A percentile compares a stretch with the other conserved stretches of the same genome.
Evolutionary conservation across 2,329 filamentous ascomycete genomes (phyloP).

Genomic region (Chrysosphaeria jannelii): DNA sequence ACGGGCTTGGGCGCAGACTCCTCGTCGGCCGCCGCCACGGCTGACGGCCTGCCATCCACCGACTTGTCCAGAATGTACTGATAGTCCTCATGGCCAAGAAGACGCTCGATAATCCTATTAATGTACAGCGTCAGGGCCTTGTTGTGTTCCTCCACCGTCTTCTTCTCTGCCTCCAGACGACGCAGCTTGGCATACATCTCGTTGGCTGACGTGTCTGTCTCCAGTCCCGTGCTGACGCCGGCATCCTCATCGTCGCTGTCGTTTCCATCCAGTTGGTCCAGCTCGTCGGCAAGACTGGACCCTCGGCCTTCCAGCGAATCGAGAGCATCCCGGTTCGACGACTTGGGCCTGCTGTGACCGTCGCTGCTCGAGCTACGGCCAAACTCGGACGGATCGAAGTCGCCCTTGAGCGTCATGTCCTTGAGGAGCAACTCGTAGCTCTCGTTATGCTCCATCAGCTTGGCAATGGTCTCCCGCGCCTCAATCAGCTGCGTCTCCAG

Average conservation of each 20-base stretch:
- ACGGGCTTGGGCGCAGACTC: not conserved
- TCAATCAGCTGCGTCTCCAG: slow-evolving; percentile 79
- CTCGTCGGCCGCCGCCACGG: slow-evolving; percentile 11
- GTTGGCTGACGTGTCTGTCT: not conserved
- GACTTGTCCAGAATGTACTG: slow-evolving; percentile 76
- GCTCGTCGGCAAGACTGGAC: slow-evolving; percentile 54
- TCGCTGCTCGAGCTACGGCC: slow-evolving; percentile 2
- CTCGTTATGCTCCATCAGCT: slow-evolving; percentile 94
- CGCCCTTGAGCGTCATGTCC: slow-evolving; percentile 84
- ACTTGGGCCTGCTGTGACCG: slow-evolving; percentile 8
- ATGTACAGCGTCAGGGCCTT: slow-evolving; percentile 94
- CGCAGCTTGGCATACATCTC: slow-evolving; percentile 10
- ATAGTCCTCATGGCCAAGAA: slow-evolving; percentile 82
- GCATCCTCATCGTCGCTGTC: slow-evolving; percentile 3
- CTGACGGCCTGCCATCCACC: slow-evolving; percentile 21
- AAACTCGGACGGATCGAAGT: slow-evolving; percentile 62
- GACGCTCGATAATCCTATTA: slow-evolving; percentile 92
- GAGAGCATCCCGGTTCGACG: slow-evolving; percentile 29
- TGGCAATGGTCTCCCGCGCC: slow-evolving; percentile 79
- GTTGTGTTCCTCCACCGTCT: slow-evolving; percentile 67
- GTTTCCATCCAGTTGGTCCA: slow-evolving; percentile 27
- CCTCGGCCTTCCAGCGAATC: slow-evolving; percentile 28
- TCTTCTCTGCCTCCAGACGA: slow-evolving; percentile 49
- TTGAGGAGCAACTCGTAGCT: slow-evolving; percentile 86
- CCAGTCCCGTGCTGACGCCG: not conserved